Conservation (phyloP, 768 basidiomycete species). For the Tubosaeta sp. region DNA sequence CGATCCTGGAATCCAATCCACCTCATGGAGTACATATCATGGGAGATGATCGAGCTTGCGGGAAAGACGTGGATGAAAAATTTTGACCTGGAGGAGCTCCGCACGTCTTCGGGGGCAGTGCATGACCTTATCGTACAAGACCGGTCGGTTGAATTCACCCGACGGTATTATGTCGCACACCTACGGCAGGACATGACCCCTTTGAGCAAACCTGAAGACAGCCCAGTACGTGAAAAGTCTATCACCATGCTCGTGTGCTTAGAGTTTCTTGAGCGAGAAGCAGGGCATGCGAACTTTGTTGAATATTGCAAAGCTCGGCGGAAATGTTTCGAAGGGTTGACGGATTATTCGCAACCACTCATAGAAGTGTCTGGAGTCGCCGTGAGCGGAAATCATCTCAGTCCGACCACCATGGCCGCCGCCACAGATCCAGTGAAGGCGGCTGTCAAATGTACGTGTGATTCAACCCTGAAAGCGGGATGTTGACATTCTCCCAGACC, state of each 20-base stretch:
- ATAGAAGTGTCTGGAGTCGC: constrained; percentile 61
- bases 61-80: constrained; percentile 49
- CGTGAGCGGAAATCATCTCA: constrained; percentile 52
- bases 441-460: constrained; percentile 56
- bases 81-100: constrained; percentile 39
- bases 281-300: constrained; percentile 53
- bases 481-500: constrained; percentile 44
- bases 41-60: constrained; percentile 55
- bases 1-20: constrained; percentile 18
- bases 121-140: constrained; percentile 72
- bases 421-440: constrained; percentile 34
- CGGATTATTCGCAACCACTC: constrained; percentile 63
- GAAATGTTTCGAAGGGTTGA: constrained; percentile 58
- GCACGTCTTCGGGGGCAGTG: constrained; percentile 33
- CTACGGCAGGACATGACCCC: constrained; percentile 69
- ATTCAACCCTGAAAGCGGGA: constrained; percentile 17
- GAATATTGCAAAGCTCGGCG: constrained; percentile 62
- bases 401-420: constrained; percentile 44
- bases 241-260: neutral
- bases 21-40: constrained; percentile 50
- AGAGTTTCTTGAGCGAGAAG: constrained; percentile 49
- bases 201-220: constrained; percentile 62
- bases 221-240: constrained; percentile 44
- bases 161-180: constrained; percentile 55
- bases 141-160: constrained; percentile 69